Base-by-base conservation (phyloP, 1,284 basidiomycete species). In the Heterobasidion irregulare region DNA sequence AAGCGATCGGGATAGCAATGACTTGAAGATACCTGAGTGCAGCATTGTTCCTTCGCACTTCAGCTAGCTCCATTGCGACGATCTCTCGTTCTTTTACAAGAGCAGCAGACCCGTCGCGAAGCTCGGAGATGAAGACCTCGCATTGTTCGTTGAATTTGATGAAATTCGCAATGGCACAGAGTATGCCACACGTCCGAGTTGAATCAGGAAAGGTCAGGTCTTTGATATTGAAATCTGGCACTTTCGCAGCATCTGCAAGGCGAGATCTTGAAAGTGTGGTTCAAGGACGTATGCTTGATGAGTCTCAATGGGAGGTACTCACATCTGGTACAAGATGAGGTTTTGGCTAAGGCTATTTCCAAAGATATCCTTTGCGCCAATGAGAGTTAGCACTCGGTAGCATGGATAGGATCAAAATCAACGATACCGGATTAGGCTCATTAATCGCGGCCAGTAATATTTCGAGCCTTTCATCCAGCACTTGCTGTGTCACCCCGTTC, bases 131-230 rank as follows among this genome's bases (percentile, higher is more conserved):
- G 56, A 86, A 82, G 1, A 76, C 68, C 43, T 78, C 75, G 60
- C 84, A 84, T 61, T 92, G 86, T 60, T 88, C 84, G 33, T 83
- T 84, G 68, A 95, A 96, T 69, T 92, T 92, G 66, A 92, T 82
- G 68, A 94, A 93, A 71, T 97, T 97, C 74, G 95, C 87, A 59
- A 97, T 87, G 0, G 88, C 93, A 44, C 90, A 92, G 56, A 97
- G 77, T 47, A 90, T 76, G 50, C 79, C 75, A 13, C 84, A 75
- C 0, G 92, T 88, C 26, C 92, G 81, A 36, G 82, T 76, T 18
- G 82, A 72, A 32, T 89, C 86, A 1, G 93, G 93, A 49, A 76
- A 76, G 50, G 77, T 76, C 8, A 96, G 68, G 62, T 96, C 94
- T 59, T 77, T 79, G 52, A 89, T 74, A 58, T 77, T 84, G 68